phyloP scores from a whole-genome alignment of 2,329 filamentous ascomycete genomes.

The Hypoxylon rubiginosum region DNA sequence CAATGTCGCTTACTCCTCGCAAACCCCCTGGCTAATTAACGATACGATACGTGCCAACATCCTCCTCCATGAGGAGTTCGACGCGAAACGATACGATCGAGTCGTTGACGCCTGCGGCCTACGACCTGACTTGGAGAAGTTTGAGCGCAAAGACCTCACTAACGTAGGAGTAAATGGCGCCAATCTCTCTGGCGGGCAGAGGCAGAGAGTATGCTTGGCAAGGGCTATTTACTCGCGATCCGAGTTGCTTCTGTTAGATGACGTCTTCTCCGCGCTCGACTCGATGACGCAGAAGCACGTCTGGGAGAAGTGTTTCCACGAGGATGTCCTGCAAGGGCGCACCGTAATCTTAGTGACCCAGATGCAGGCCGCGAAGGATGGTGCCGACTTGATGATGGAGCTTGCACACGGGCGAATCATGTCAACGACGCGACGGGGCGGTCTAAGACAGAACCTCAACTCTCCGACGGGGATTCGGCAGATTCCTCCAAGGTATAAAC shows the following conservation, averaged over 20 bases:
- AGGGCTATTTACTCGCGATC: constrained; percentile 33
- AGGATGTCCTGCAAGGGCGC: not conserved
- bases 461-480: not conserved
- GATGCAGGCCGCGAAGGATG: constrained; percentile 1
- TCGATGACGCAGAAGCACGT: constrained; percentile 9
- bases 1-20: constrained; percentile 52
- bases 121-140: constrained; percentile 46
- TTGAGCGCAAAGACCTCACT: constrained; percentile 43
- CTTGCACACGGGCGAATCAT: not conserved
- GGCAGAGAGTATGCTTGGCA: constrained; percentile 42
- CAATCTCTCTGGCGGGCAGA: constrained; percentile 44
- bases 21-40: constrained; percentile 53
- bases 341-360: constrained; percentile 2
- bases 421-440: not conserved
- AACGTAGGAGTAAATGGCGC: constrained; percentile 41
- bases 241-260: constrained; percentile 33
- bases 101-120: constrained; percentile 43
- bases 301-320: constrained; percentile 2
- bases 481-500: not conserved
- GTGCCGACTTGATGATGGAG: not conserved
- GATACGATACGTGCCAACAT: constrained; percentile 54
- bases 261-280: constrained; percentile 34
- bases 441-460: not conserved
- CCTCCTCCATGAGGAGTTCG: constrained; percentile 49
- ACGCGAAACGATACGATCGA: constrained; percentile 48